phyloP scores from a whole-genome alignment of 805 yeast genomes.

The Millerago galiae region DNA sequence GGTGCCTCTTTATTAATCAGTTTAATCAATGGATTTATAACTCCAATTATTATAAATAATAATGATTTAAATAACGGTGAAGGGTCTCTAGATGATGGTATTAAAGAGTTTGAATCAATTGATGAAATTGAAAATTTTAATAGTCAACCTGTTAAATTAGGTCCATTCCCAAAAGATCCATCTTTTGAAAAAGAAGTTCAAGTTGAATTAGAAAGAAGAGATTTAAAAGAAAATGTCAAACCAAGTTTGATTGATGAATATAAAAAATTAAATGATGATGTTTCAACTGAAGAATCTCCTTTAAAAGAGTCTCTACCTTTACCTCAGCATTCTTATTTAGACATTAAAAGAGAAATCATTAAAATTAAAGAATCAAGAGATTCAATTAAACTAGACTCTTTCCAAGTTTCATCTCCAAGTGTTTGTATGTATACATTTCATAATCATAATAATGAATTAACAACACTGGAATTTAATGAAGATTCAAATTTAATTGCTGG shows the following conservation, averaged over 20 bases:
- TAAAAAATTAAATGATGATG: slow-evolving; percentile 41
- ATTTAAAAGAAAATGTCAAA: slow-evolving; percentile 46
- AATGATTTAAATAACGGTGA: slow-evolving; percentile 17
- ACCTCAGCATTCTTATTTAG: slow-evolving; percentile 76
- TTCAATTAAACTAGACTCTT: slow-evolving; percentile 57
- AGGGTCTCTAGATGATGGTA: slow-evolving; percentile 35
- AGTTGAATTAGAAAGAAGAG: slow-evolving; percentile 74
- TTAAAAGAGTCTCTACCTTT: slow-evolving; percentile 70
- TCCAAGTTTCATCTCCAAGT: slow-evolving; percentile 82
- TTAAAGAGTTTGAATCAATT: slow-evolving; percentile 24
- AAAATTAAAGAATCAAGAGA: slow-evolving; percentile 79
- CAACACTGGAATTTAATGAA: slow-evolving; percentile 80
- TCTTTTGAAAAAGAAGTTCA: slow-evolving; percentile 81
- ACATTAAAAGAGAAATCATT: slow-evolving; percentile 71
- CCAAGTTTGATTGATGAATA: slow-evolving; percentile 58
- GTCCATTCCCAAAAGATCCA: slow-evolving; percentile 79
- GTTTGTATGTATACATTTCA: slow-evolving; percentile 98
- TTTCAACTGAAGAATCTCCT: slow-evolving; percentile 51
- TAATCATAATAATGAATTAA: slow-evolving; percentile 83
- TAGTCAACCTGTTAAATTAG: slow-evolving; percentile 69
- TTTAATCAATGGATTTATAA: slow-evolving; percentile 77
- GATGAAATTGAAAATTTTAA: slow-evolving; percentile 56
- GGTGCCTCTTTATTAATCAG: slow-evolving; percentile 89
- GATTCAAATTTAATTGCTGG: slow-evolving; percentile 87
- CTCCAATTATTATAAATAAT: slow-evolving; percentile 31